A percentile compares a stretch with the other conserved stretches of the same genome.
phyloP scores from a whole-genome alignment of 176 grass and related monocot genomes.

The Avena atlantica region DNA sequence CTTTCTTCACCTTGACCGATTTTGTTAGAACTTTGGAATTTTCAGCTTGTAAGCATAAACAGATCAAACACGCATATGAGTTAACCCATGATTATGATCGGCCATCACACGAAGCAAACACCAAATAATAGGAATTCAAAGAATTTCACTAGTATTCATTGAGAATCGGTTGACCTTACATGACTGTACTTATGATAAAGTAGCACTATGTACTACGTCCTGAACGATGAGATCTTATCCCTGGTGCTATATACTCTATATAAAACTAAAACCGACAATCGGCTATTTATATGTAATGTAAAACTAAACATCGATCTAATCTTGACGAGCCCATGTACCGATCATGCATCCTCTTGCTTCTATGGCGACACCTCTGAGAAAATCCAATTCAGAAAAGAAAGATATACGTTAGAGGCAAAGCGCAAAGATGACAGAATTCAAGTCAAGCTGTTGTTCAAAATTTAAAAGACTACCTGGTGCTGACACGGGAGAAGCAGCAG shows the following conservation, averaged over 20 bases:
- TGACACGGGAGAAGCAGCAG: constrained; percentile 1
- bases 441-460: neutral
- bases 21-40: too few relatives aligned
- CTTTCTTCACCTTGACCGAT: too few relatives aligned
- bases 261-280: neutral
- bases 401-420: neutral
- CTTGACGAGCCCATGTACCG: neutral
- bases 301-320: neutral
- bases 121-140: neutral
- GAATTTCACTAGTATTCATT: neutral
- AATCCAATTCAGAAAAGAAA: neutral
- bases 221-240: neutral
- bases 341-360: constrained; percentile 1
- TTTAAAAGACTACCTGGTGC: neutral
- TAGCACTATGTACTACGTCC: neutral
- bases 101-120: neutral
- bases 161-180: neutral
- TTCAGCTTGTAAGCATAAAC: too few relatives aligned
- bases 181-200: neutral
- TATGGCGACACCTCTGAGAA: neutral
- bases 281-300: neutral
- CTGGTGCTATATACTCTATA: neutral
- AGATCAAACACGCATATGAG: too few relatives aligned
- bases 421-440: neutral
- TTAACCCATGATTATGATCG: too few relatives aligned